Conservation (phyloP, 495 filamentous ascomycete genomes). For the Tuber calosporum region DNA sequence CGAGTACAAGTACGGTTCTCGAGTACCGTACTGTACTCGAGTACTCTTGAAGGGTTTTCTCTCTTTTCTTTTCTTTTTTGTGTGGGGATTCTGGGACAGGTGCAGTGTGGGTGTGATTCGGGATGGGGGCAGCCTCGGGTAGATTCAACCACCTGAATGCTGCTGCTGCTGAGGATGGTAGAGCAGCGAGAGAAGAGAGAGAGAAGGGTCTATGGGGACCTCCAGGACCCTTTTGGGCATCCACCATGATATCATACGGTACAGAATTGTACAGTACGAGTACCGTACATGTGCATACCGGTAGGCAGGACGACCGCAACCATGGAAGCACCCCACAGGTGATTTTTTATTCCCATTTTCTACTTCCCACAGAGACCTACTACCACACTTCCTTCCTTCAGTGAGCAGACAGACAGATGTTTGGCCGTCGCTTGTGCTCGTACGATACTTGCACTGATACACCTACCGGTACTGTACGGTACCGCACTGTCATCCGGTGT, state of each 20-base stretch:
- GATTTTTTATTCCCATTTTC: background rate
- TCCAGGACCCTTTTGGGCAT: background rate
- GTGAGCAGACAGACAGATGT: background rate
- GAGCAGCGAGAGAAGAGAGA: background rate
- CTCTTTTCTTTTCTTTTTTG: slow-evolving; percentile 11
- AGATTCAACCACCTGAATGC: background rate
- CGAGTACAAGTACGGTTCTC: no score
- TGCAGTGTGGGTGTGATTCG: background rate
- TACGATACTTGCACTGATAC: background rate
- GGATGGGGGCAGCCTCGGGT: background rate
- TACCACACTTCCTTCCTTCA: background rate
- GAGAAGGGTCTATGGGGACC: background rate
- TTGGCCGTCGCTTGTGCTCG: background rate
- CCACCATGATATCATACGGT: background rate
- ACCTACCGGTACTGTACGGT: no score
- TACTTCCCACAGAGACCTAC: background rate
- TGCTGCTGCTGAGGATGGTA: background rate
- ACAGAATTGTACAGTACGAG: no score
- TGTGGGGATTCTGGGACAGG: background rate
- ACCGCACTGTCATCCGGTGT: background rate
- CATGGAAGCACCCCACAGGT: background rate
- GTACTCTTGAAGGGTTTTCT: slow-evolving; percentile 14
- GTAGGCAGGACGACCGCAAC: background rate
- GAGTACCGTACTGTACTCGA: no score
- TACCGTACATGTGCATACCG: no score